A percentile compares a stretch with the other conserved stretches of the same genome.
These are phyloP conservation scores for Colletotrichum liriopes DNA, from an alignment of 2,329 filamentous ascomycete species.

Conservation along the genomic window DNA sequence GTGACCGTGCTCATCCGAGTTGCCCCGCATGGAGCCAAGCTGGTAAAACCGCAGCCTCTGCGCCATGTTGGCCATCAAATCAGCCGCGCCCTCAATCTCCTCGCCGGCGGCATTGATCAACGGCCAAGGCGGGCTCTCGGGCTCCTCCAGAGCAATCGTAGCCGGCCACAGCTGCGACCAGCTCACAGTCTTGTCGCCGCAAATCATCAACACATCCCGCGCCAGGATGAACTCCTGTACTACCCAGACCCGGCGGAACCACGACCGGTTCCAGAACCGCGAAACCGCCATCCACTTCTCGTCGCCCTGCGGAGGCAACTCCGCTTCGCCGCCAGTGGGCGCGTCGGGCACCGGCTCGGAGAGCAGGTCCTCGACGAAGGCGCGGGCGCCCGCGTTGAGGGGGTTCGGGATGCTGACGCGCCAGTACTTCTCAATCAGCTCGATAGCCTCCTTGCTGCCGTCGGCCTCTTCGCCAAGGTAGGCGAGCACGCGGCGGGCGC, in stretches of 20 bases:
- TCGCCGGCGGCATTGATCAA: conserved; percentile 31
- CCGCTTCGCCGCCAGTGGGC: conserved; percentile 15
- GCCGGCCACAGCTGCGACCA: conserved; percentile 39
- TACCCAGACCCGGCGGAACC: conserved; percentile 50
- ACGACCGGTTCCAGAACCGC: conserved; percentile 43
- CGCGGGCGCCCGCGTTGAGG: conserved; percentile 38
- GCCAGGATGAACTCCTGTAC: conserved; percentile 49
- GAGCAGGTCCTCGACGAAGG: conserved; percentile 24
- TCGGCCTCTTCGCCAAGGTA: conserved; percentile 49
- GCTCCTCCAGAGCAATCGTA: conserved; percentile 37
- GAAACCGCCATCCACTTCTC: conserved; percentile 34
- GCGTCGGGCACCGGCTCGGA: conserved; percentile 30
- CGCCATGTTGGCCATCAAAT: conserved; percentile 41
- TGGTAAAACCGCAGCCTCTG: conserved; percentile 38
- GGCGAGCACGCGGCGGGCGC: conserved; percentile 45
- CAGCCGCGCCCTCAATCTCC: conserved; percentile 35
- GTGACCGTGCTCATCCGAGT: conserved; percentile 9
- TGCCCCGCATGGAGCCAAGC: conserved; percentile 37
- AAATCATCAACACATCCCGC: conserved; percentile 45
- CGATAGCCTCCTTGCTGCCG: conserved; percentile 34
- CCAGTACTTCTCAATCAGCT: conserved; percentile 39
- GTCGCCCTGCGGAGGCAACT: conserved; percentile 31
- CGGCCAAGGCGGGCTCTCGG: conserved; percentile 40
- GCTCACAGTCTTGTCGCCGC: conserved; percentile 42
- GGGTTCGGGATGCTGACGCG: conserved; percentile 29